Evolutionary conservation across 2,329 filamentous ascomycete genomes (phyloP).

Genomic region (Talaromyces piceae): DNA sequence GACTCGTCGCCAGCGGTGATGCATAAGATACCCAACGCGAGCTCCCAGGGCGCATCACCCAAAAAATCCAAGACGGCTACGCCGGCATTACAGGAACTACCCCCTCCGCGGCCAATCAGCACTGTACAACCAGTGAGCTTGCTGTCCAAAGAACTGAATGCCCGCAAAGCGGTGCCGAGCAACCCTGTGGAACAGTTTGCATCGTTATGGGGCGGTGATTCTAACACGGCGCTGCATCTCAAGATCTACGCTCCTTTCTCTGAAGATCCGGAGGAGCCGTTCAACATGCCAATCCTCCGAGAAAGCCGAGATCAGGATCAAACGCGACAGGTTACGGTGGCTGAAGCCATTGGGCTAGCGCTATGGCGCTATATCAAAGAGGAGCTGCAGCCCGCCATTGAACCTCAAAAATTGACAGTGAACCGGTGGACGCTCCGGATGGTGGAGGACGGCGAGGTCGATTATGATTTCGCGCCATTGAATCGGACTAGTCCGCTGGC

Average conservation of each 20-base stretch:
- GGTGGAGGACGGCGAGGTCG: conserved; percentile 60
- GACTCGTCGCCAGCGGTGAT: conserved; percentile 46
- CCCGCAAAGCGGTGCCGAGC: conserved; percentile 49
- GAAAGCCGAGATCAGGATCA: conserved; percentile 47
- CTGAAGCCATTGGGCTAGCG: conserved; percentile 56
- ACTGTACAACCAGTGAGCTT: conserved; percentile 50
- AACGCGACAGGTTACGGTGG: conserved; percentile 46
- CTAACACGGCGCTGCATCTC: conserved; percentile 54
- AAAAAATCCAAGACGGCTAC: conserved; percentile 43
- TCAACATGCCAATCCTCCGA: conserved; percentile 52
- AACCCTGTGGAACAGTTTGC: conserved; percentile 57
- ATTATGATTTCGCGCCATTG: conserved; percentile 58
- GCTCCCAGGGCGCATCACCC: conserved; percentile 39
- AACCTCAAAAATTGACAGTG: conserved; percentile 48
- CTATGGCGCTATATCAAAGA: conserved; percentile 58
- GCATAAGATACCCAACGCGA: conserved; percentile 29
- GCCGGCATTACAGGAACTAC: conserved; percentile 50
- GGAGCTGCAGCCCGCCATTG: conserved; percentile 46
- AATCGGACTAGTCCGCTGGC: conserved; percentile 50
- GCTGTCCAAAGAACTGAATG: conserved; percentile 51
- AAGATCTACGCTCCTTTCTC: conserved; percentile 58
- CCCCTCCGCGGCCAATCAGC: conserved; percentile 55
- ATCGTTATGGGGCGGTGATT: conserved; percentile 53
- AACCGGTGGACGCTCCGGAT: conserved; percentile 61
- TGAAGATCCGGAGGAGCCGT: conserved; percentile 46